These are phyloP conservation scores for Eurotiales sp. DNA, from an alignment of 2,329 filamentous ascomycete species.

Conservation along the genomic window DNA sequence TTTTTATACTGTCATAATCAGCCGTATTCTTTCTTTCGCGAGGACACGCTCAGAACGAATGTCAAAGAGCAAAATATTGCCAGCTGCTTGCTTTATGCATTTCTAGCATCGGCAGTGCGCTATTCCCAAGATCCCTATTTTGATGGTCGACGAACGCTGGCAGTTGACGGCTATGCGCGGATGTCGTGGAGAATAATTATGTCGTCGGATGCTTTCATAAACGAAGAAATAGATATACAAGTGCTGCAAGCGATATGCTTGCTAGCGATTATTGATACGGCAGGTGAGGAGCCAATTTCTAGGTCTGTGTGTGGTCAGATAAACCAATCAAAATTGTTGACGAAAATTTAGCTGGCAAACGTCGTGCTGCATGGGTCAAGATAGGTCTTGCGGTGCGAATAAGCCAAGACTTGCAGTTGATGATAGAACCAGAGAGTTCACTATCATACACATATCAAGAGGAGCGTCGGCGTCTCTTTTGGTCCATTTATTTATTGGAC, in stretches of 20 bases:
- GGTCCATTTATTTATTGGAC: slow-evolving; percentile 22
- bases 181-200: no score
- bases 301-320: neutral
- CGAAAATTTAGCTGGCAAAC: slow-evolving; percentile 6
- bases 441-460: slow-evolving; percentile 17
- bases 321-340: neutral
- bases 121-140: no score
- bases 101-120: no score
- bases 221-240: no score
- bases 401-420: slow-evolving; percentile 43
- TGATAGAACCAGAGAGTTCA: slow-evolving; percentile 9
- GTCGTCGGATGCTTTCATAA: no score
- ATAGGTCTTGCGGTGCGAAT: slow-evolving; percentile 52
- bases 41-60: slow-evolving; percentile 25
- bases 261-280: no score
- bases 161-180: no score
- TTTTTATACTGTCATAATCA: slow-evolving; percentile 30
- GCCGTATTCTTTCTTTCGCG: slow-evolving; percentile 32
- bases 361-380: slow-evolving; percentile 5
- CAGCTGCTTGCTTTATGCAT: slow-evolving; percentile 13
- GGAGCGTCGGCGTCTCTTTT: slow-evolving; percentile 18
- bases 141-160: no score
- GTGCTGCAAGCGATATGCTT: no score
- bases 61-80: no score
- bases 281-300: slow-evolving; percentile 14